A percentile compares a stretch with the other conserved stretches of the same genome.
Conservation (phyloP, 352 stramenopile species). For the Phytophthora melonis region DNA sequence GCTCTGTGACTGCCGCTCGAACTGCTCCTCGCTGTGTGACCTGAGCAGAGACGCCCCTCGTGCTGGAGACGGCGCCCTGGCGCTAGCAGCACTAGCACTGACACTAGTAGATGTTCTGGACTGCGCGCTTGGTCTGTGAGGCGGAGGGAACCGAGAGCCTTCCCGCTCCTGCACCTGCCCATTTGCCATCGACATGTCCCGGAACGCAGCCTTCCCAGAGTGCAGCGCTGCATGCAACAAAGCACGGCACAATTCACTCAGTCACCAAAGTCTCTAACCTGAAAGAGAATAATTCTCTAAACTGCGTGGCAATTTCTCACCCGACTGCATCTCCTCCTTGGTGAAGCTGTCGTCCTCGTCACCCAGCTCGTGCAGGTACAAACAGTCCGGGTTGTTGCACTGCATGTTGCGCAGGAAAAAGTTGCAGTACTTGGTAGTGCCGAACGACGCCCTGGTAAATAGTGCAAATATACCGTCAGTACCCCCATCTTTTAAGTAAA, state of each 20-base stretch:
- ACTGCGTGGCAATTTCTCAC: constrained; percentile 31
- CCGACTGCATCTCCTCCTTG: constrained; percentile 94
- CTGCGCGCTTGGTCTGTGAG: constrained; percentile 38
- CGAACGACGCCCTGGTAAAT: constrained; percentile 86
- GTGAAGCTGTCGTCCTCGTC: constrained; percentile 95
- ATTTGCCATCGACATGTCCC: constrained; percentile 60
- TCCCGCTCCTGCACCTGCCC: constrained; percentile 56
- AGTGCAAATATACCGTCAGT: background rate
- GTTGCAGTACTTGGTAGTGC: constrained; percentile 97
- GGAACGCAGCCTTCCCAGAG: constrained; percentile 80
- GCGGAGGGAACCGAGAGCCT: constrained; percentile 64
- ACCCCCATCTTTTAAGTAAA: background rate
- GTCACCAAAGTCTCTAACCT: background rate
- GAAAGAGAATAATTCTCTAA: background rate
- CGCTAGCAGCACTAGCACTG: constrained; percentile 8
- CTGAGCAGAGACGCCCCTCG: constrained; percentile 28
- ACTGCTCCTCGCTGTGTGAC: constrained; percentile 41
- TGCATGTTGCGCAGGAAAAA: constrained; percentile 92
- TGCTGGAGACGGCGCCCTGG: constrained; percentile 36
- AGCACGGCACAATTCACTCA: constrained; percentile 1
- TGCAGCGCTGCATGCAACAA: constrained; percentile 53
- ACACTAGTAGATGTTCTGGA: constrained; percentile 29
- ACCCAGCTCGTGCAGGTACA: constrained; percentile 95
- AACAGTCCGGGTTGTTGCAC: constrained; percentile 95
- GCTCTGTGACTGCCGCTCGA: constrained; percentile 77